Percentiles rank a stretch among this genome's conserved stretches.
Evolutionary conservation across 148 eudicot species (phyloP).

Genomic region (Heliamphora exappendiculata): DNA sequence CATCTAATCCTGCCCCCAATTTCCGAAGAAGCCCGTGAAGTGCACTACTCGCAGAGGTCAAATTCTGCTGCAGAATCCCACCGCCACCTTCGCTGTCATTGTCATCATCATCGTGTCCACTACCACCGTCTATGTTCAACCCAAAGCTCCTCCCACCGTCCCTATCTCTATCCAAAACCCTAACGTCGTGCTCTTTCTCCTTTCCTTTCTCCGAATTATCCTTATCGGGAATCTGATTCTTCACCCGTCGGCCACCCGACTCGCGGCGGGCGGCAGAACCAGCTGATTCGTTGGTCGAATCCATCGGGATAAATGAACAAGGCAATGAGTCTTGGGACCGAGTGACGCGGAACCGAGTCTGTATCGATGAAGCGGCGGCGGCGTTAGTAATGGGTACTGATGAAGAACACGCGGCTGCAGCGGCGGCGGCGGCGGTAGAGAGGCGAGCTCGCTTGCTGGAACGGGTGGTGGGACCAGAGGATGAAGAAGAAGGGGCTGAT

Average conservation of each 20-base stretch:
- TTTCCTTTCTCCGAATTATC: slow-evolving; percentile 81
- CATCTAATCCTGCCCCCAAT: slow-evolving; percentile 91
- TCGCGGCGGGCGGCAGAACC: slow-evolving; percentile 42
- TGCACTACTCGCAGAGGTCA: slow-evolving; percentile 93
- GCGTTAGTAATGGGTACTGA: no score
- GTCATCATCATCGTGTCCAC: slow-evolving; percentile 48
- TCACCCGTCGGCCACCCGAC: slow-evolving; percentile 57
- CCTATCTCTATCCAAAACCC: slow-evolving; percentile 47
- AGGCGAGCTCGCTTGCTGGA: slow-evolving; percentile 53
- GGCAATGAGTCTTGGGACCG: slow-evolving; percentile 31
- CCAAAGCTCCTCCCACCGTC: slow-evolving; percentile 44
- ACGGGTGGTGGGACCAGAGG: slow-evolving; percentile 61
- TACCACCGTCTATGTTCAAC: slow-evolving; percentile 47
- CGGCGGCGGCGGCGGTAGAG: slow-evolving; percentile 19
- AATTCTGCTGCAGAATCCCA: slow-evolving; percentile 72
- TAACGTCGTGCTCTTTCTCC: slow-evolving; percentile 61
- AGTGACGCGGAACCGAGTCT: slow-evolving; percentile 42
- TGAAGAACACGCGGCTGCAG: no score
- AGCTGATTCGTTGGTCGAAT: slow-evolving; percentile 44
- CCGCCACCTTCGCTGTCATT: slow-evolving; percentile 76
- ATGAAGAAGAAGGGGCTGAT: slow-evolving; percentile 68
- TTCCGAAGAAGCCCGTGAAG: slow-evolving; percentile 87
- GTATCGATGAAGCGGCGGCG: slow-evolving; percentile 23
- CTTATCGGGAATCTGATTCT: slow-evolving; percentile 34
- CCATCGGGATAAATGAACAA: no score